Evolutionary conservation across 768 basidiomycete species (phyloP), one percentile per base, ranked within the genome.

Genomic region (Tricholomella constricta): DNA sequence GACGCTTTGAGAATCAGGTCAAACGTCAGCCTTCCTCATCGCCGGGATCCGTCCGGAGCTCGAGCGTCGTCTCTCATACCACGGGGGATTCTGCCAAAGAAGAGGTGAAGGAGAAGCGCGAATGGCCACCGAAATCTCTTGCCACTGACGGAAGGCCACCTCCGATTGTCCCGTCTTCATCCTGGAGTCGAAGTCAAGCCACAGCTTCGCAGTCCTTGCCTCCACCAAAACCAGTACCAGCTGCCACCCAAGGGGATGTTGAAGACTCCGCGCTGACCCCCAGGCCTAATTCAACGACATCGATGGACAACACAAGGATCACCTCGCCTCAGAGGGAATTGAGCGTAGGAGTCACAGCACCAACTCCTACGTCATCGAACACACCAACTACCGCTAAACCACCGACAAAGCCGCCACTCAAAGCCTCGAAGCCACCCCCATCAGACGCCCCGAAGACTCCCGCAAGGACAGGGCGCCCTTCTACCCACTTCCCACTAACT

Each of bases 1-100:
- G 91, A 46, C 82, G 88, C 53, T 94, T 94, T 60, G 91, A 94
- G 69, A 88, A 82, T 61, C 86, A 89, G 72, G 84, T 78, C 51
- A 92, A 89, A 66, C 82, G 83, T 45, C 79, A 82, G 60, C 71
- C 83, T 4, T 60, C 72, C 9, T 65, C 78, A 25, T 62, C 59
- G 15, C 64, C 78, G 43, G 63, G 61, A 55, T 70, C 78, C 26
- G 76, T 82, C 14, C 80, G 88, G 54, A 85, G 84, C 59, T 77
- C 81, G n/a, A 89, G 85, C 59, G 86, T 83, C 54, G 70, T 78
- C 17, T 86, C 87, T 25, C 82, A 89, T 59, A 73, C 72, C 48
- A 78, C 82, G 7, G 80, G 83, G 37, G 88, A 90, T 65, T 78
- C 84, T 11, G 71, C 74, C 29, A 85, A 81, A 67, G 86, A 85